These are phyloP conservation scores for Talaromyces adpressus DNA, from an alignment of 495 filamentous ascomycete species.

Conservation along the genomic window DNA sequence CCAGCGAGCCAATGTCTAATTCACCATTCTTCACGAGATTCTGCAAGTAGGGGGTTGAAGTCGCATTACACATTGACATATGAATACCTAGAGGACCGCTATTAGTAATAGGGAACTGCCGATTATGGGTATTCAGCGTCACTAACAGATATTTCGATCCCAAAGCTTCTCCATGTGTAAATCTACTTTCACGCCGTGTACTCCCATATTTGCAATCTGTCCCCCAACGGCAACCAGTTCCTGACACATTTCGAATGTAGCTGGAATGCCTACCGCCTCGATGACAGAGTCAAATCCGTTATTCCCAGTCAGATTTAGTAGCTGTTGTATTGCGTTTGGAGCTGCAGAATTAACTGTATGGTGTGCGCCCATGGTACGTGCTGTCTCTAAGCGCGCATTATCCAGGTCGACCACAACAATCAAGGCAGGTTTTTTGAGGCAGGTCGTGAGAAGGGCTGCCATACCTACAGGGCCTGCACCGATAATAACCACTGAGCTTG, in stretches of 20 bases:
- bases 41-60: constrained; percentile 35
- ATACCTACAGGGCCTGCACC: constrained; percentile 48
- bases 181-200: constrained; percentile 37
- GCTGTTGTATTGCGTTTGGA: constrained; percentile 19
- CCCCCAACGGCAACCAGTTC: constrained; percentile 43
- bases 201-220: constrained; percentile 46
- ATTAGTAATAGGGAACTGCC: constrained; percentile 4
- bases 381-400: constrained; percentile 31
- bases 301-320: constrained; percentile 32
- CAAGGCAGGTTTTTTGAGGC: constrained; percentile 34
- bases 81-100: constrained; percentile 27
- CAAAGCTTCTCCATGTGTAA: constrained; percentile 36
- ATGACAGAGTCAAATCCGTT: constrained; percentile 47
- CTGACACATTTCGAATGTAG: constrained; percentile 39
- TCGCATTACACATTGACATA: constrained; percentile 35
- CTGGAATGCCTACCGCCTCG: constrained; percentile 45
- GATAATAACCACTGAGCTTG: constrained; percentile 38
- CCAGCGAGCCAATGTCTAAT: constrained; percentile 25
- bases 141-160: constrained; percentile 37
- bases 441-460: constrained; percentile 36
- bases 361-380: constrained; percentile 36
- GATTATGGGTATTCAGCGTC: background rate
- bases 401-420: constrained; percentile 41
- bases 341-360: constrained; percentile 25
- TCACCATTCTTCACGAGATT: constrained; percentile 30